phyloP scores from a whole-genome alignment of 31 red algal species.

The Odonthalia washingtoniensis region DNA sequence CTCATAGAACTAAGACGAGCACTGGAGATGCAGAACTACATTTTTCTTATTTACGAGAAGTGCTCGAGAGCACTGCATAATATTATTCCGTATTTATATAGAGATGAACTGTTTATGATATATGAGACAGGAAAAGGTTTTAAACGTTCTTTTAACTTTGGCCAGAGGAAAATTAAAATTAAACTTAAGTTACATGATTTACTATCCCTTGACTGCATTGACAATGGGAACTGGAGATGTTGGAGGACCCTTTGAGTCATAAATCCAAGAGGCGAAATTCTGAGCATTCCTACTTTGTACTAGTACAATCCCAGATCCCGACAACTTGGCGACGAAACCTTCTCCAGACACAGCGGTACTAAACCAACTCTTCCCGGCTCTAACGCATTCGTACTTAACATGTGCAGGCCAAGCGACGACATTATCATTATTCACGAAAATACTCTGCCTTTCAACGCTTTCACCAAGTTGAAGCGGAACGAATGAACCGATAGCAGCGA shows the following conservation, averaged over 20 bases:
- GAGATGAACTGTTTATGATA: no score
- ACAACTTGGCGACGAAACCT: background rate
- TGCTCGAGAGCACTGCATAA: no score
- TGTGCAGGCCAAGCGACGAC: background rate
- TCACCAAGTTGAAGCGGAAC: background rate
- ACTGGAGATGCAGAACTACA: no score
- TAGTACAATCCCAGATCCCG: background rate
- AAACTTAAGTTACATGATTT: no score
- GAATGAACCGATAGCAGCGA: background rate
- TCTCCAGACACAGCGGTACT: background rate
- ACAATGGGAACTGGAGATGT: background rate
- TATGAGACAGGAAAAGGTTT: no score
- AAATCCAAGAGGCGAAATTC: background rate
- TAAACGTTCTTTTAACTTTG: no score
- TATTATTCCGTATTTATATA: no score
- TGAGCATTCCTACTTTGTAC: background rate
- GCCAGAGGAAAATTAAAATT: no score
- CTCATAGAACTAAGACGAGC: no score
- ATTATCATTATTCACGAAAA: conserved; percentile 3
- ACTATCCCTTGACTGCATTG: no score
- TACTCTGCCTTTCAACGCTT: background rate
- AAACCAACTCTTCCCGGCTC: background rate
- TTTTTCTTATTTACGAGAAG: no score
- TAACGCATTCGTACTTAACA: background rate
- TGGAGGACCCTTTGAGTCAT: background rate